Conservation (phyloP, 352 stramenopile species). For the Pythium vanterpoolii region DNA sequence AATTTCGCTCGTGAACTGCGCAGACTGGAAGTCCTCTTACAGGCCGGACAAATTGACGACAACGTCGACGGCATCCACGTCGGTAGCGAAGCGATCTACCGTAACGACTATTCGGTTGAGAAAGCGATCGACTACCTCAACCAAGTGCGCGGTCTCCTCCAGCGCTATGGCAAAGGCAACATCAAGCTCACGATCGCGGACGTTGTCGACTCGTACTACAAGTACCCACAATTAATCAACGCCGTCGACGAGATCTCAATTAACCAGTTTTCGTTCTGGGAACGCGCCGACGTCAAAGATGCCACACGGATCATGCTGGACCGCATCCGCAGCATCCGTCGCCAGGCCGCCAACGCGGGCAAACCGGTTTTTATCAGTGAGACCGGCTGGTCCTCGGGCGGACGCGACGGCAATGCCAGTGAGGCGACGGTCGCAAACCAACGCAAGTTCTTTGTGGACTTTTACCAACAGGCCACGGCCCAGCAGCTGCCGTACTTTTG, state of each 20-base stretch:
- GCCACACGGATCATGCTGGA: conserved; percentile 45
- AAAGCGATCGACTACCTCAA: conserved; percentile 59
- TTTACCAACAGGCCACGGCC: conserved; percentile 47
- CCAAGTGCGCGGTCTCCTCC: conserved; percentile 50
- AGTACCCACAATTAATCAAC: conserved; percentile 51
- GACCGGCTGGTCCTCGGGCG: conserved; percentile 58
- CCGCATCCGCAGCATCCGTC: conserved; percentile 45
- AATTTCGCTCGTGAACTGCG: conserved; percentile 40
- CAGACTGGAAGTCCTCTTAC: conserved; percentile 28
- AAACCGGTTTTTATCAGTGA: conserved; percentile 74
- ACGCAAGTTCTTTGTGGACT: conserved; percentile 67
- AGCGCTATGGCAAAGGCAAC: conserved; percentile 28
- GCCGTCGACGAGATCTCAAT: conserved; percentile 66
- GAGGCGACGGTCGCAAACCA: conserved; percentile 49
- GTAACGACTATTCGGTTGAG: conserved; percentile 40
- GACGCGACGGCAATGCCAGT: conserved; percentile 25
- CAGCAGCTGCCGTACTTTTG: conserved; percentile 69
- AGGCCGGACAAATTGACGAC: conserved; percentile 25
- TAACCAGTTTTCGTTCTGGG: conserved; percentile 85
- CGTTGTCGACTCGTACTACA: conserved; percentile 65
- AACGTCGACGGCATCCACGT: conserved; percentile 56
- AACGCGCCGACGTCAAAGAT: conserved; percentile 45
- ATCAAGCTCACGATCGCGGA: conserved; percentile 69
- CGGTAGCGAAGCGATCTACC: conserved; percentile 70
- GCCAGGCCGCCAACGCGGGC: conserved; percentile 34